These are phyloP conservation scores for Penicillium sp. DNA, from an alignment of 2,329 filamentous ascomycete species.

Conservation along the genomic window DNA sequence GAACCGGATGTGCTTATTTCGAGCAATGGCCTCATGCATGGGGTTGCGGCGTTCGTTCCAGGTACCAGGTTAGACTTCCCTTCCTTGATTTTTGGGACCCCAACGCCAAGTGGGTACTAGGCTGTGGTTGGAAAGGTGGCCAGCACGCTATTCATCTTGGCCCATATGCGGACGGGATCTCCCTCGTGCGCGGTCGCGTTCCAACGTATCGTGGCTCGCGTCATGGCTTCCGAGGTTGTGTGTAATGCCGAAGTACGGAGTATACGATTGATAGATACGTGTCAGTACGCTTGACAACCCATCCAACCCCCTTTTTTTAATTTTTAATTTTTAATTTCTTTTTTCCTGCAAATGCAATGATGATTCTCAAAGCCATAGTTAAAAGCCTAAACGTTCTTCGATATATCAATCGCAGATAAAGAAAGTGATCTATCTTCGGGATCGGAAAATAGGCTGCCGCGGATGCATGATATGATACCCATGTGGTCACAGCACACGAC, in stretches of 20 bases:
- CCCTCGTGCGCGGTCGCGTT: neutral
- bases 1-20: conserved; percentile 4
- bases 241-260: no score
- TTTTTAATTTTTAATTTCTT: no score
- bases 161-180: conserved; percentile 4
- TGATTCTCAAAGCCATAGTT: no score
- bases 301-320: no score
- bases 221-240: neutral
- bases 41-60: neutral
- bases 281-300: no score
- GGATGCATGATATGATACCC: neutral
- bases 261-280: no score
- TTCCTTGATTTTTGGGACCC: neutral
- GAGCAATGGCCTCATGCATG: neutral
- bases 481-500: neutral
- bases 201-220: neutral
- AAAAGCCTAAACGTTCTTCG: no score
- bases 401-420: neutral
- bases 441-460: conserved; percentile 3
- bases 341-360: no score
- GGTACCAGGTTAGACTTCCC: neutral
- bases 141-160: neutral
- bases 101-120: neutral
- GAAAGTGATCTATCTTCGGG: neutral
- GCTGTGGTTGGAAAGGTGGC: neutral